Conservation (phyloP, 805 yeast species). For the Zygosaccharomyces pseudorouxii region DNA sequence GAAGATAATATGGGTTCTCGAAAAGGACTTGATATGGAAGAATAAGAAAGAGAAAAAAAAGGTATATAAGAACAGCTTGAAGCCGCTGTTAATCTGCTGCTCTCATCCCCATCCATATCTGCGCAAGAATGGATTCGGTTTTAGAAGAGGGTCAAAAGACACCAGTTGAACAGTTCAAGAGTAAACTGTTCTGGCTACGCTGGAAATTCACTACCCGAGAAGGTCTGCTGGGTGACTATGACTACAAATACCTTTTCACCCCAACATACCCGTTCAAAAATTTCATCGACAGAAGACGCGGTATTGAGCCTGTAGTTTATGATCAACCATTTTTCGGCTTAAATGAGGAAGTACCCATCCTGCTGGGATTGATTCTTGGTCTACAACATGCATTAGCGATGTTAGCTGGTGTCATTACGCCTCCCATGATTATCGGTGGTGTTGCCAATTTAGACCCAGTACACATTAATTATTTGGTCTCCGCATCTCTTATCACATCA, state of each 20-base stretch:
- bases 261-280: slow-evolving; percentile 68
- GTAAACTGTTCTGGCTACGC: slow-evolving; percentile 14
- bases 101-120: too few species aligned
- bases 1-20: background rate
- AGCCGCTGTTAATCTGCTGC: background rate
- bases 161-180: slow-evolving; percentile 1
- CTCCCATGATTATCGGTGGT: slow-evolving; percentile 68
- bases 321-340: slow-evolving; percentile 79
- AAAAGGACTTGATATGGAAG: background rate
- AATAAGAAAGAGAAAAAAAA: background rate
- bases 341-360: slow-evolving; percentile 73
- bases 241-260: slow-evolving; percentile 71
- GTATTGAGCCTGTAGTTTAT: slow-evolving; percentile 38
- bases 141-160: slow-evolving; percentile 1
- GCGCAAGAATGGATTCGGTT: slow-evolving; percentile 7
- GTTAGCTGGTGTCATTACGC: slow-evolving; percentile 87
- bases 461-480: slow-evolving; percentile 58
- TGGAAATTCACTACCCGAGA: slow-evolving; percentile 63
- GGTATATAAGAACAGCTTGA: background rate
- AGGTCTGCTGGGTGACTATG: slow-evolving; percentile 84
- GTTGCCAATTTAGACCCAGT: slow-evolving; percentile 53
- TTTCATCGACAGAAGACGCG: slow-evolving; percentile 28
- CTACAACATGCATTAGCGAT: slow-evolving; percentile 84
- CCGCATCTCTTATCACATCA: slow-evolving; percentile 66
- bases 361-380: slow-evolving; percentile 73